Conservation (phyloP, 768 basidiomycete genomes). For the Boletus barrowsii region DNA sequence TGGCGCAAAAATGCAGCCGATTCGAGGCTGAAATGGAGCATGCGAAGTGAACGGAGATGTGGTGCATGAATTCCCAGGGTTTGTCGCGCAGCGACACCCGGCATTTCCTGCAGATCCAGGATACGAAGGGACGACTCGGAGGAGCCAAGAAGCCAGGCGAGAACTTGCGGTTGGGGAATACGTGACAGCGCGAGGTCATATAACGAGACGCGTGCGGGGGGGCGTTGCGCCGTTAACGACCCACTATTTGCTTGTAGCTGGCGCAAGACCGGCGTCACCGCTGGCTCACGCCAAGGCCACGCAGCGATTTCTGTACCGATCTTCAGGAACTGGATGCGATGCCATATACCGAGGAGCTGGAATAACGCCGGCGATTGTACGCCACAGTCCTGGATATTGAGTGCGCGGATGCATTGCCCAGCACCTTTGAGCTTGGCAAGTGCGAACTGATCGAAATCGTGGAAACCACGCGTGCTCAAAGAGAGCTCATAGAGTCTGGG, state of each 20-base stretch:
- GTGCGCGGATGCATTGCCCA: slow-evolving; percentile 30
- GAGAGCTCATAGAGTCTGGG: slow-evolving; percentile 35
- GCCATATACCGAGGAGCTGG: slow-evolving; percentile 39
- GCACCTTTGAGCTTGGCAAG: slow-evolving; percentile 26
- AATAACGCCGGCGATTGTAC: slow-evolving; percentile 44
- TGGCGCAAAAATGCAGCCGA: slow-evolving; percentile 33
- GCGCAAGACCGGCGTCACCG: slow-evolving; percentile 11
- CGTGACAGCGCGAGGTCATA: slow-evolving; percentile 43
- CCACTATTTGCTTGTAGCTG: not conserved
- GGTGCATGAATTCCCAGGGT: slow-evolving; percentile 31
- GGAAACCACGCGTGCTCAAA: slow-evolving; percentile 23
- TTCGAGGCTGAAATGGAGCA: slow-evolving; percentile 34
- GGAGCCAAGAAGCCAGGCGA: slow-evolving; percentile 39
- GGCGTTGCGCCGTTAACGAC: not conserved
- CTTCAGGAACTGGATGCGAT: slow-evolving; percentile 36
- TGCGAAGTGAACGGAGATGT: slow-evolving; percentile 41
- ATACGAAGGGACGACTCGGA: slow-evolving; percentile 37
- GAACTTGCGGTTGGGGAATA: slow-evolving; percentile 28
- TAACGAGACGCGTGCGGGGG: slow-evolving; percentile 21
- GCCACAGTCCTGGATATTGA: slow-evolving; percentile 34
- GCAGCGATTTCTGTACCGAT: slow-evolving; percentile 38
- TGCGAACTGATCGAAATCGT: slow-evolving; percentile 26
- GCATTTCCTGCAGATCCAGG: slow-evolving; percentile 39
- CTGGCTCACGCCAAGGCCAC: slow-evolving; percentile 28
- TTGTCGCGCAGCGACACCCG: slow-evolving; percentile 22